phyloP scores from a whole-genome alignment of 164 flowering plant genomes.

The Aristolochia californica region DNA sequence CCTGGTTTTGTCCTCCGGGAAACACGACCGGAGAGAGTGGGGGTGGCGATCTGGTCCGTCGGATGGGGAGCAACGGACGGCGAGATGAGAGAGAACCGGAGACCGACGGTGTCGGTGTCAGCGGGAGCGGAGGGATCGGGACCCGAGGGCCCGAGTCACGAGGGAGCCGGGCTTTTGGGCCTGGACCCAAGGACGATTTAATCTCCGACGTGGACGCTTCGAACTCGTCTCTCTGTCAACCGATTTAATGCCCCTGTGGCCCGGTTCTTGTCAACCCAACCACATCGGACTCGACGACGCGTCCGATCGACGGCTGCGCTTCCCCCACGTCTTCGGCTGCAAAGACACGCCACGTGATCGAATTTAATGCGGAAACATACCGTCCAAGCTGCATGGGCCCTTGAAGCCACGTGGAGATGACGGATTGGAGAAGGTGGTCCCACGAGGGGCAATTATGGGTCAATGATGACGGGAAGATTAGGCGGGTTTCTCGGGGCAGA shows the following conservation, averaged over 20 bases:
- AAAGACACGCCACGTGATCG: background rate
- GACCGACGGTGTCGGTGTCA: conserved; percentile 34
- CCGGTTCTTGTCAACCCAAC: conserved; percentile 4
- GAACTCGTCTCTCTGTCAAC: conserved; percentile 4
- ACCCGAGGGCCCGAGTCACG: conserved; percentile 21
- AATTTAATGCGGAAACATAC: background rate
- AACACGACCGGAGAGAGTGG: conserved; percentile 25
- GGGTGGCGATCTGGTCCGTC: conserved; percentile 16
- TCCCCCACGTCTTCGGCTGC: background rate
- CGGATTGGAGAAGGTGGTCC: conserved; percentile 1
- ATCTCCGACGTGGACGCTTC: conserved; percentile 18
- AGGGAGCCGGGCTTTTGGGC: conserved; percentile 1
- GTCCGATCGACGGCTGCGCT: conserved; percentile 19
- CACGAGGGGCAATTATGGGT: conserved; percentile 2
- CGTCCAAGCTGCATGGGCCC: too few relatives aligned
- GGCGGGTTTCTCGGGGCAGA: conserved; percentile 2
- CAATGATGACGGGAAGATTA: conserved; percentile 1
- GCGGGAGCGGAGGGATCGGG: conserved; percentile 37
- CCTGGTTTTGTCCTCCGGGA: conserved; percentile 17
- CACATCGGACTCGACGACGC: background rate
- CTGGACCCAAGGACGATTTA: conserved; percentile 5
- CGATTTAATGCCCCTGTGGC: background rate
- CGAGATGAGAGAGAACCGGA: conserved; percentile 1
- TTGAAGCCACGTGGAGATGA: background rate
- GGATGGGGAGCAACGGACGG: conserved; percentile 6